These are phyloP conservation scores for Suhomyces taliae DNA, from an alignment of 1,139 yeast species.

Conservation along the genomic window DNA sequence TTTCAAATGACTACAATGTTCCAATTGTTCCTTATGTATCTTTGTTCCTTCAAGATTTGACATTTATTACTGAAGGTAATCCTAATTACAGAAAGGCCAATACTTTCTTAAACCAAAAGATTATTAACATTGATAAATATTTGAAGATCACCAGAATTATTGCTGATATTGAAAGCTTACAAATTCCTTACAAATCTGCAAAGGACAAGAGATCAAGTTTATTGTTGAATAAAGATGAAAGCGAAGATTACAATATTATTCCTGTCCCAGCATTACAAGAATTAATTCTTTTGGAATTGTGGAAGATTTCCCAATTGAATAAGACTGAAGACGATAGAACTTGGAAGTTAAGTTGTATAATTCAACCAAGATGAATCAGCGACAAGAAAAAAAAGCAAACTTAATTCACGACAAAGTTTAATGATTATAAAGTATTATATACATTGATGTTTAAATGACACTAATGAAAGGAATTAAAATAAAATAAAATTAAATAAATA, in stretches of 20 bases:
- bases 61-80: constrained; percentile 87
- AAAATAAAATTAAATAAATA: too few relatives aligned
- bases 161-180: constrained; percentile 77
- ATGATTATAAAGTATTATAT: too few relatives aligned
- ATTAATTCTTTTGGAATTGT: constrained; percentile 61
- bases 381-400: neutral
- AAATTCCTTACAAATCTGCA: constrained; percentile 52
- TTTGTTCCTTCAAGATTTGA: constrained; percentile 79
- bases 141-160: constrained; percentile 70
- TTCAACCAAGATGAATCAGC: constrained; percentile 37
- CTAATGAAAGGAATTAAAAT: too few relatives aligned
- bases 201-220: constrained; percentile 24
- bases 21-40: constrained; percentile 89
- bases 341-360: constrained; percentile 66
- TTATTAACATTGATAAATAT: constrained; percentile 82
- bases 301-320: constrained; percentile 67
- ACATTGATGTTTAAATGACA: too few relatives aligned
- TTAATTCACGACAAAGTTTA: too few relatives aligned
- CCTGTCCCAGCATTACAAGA: constrained; percentile 59
- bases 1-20: constrained; percentile 51
- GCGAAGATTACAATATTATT: constrained; percentile 22
- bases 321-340: constrained; percentile 64
- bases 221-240: constrained; percentile 15
- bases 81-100: constrained; percentile 64
- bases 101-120: constrained; percentile 56